Percentiles rank a stretch among this genome's conserved stretches.
Evolutionary conservation across 352 stramenopile species (phyloP).

Genomic region (Aphanomyces astaci): DNA sequence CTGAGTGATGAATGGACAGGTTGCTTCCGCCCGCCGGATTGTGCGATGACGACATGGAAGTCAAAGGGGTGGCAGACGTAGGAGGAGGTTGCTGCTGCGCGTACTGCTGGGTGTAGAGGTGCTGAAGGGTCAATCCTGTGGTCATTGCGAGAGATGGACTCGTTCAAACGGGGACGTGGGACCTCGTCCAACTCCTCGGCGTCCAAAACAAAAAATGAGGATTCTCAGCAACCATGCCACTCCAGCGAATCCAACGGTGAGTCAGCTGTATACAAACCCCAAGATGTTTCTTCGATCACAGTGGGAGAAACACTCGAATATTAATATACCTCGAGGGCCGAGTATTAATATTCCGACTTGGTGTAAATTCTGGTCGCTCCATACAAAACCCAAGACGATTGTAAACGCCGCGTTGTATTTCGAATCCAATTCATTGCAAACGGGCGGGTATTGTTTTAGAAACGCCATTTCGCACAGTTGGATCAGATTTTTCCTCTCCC

Average conservation of each 20-base stretch:
- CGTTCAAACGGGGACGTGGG: background rate
- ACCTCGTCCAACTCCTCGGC: constrained; percentile 19
- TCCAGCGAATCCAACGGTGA: constrained; percentile 1
- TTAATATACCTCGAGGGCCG: too few relatives aligned
- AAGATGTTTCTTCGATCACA: background rate
- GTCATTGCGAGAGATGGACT: constrained; percentile 23
- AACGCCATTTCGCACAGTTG: background rate
- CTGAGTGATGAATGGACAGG: background rate
- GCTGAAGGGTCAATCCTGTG: constrained; percentile 17
- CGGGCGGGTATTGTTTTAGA: constrained; percentile 10
- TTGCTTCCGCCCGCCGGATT: background rate
- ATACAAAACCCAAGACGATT: background rate
- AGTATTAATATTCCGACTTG: constrained; percentile 12
- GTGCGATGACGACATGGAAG: background rate
- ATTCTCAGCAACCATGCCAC: constrained; percentile 14
- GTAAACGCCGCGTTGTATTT: background rate
- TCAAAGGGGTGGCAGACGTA: background rate
- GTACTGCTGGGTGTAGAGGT: constrained; percentile 13
- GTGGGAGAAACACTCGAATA: too few relatives aligned
- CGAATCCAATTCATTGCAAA: constrained; percentile 14
- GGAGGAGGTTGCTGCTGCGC: constrained; percentile 3
- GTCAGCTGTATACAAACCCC: background rate
- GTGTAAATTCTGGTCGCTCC: background rate
- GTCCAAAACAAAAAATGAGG: constrained; percentile 22
- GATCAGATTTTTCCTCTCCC: constrained; percentile 24